phyloP scores from a whole-genome alignment of 1,284 basidiomycete species.

The Athelia psychrophila region DNA sequence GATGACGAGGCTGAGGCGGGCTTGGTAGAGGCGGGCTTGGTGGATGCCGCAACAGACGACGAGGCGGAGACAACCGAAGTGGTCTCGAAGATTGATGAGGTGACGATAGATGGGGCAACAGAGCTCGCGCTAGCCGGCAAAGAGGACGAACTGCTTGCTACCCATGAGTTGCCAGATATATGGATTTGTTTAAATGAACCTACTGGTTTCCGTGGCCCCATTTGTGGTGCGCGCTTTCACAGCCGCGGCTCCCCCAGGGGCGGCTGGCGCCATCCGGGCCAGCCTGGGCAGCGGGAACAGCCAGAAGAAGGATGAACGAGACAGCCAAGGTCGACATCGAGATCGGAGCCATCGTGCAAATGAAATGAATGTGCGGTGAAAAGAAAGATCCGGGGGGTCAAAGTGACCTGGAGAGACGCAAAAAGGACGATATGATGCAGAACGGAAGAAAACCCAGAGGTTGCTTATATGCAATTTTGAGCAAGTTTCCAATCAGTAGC shows the following conservation, averaged over 20 bases:
- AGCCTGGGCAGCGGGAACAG: conserved; percentile 31
- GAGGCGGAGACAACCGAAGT: conserved; percentile 7
- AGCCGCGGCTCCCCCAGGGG: conserved; percentile 12
- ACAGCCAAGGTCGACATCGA: conserved; percentile 30
- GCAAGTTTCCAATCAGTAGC: too few species aligned
- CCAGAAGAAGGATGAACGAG: conserved; percentile 32
- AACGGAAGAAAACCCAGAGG: not conserved
- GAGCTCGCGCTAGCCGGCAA: conserved; percentile 14
- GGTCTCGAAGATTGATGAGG: conserved; percentile 6
- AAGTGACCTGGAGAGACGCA: conserved; percentile 18
- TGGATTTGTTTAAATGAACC: too few species aligned
- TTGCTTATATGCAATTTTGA: not conserved
- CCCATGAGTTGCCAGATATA: too few species aligned
- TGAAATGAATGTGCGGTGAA: conserved; percentile 7
- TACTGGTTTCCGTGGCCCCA: too few species aligned
- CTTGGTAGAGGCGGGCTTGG: conserved; percentile 8
- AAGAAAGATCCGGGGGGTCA: not conserved
- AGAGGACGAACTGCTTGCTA: too few species aligned
- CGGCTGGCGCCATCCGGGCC: conserved; percentile 49
- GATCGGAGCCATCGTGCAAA: conserved; percentile 38
- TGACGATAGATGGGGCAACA: conserved; percentile 16
- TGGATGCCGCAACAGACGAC: conserved; percentile 8
- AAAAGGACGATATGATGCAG: not conserved
- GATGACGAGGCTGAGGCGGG: conserved; percentile 11
- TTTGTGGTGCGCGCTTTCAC: not conserved